Percentiles rank a stretch among this genome's conserved stretches.
Conservation (phyloP, 306 rosid species). For the Arachis hypogaea region DNA sequence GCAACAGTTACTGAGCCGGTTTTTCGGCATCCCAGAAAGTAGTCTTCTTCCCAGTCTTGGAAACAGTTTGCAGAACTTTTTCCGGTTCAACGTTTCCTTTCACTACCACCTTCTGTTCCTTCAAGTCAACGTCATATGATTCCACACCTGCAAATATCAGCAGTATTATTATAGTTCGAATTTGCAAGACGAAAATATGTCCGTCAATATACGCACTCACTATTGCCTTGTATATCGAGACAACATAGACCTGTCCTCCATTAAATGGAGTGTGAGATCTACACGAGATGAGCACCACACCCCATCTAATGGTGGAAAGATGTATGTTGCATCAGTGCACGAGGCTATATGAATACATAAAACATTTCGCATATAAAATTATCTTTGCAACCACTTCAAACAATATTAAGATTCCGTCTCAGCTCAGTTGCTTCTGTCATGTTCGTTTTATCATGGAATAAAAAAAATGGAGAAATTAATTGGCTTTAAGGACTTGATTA, state of each 20-base stretch:
- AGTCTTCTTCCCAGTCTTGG: conserved; percentile 96
- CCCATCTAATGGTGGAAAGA: no score
- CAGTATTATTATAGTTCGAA: conserved; percentile 6
- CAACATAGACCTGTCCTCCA: no score
- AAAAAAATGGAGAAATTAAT: background rate
- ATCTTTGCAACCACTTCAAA: background rate
- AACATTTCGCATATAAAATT: background rate
- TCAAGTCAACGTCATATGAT: conserved; percentile 79
- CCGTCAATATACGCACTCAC: no score
- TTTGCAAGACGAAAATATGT: background rate
- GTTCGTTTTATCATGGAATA: conserved; percentile 15
- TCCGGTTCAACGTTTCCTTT: conserved; percentile 75
- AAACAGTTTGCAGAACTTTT: conserved; percentile 77
- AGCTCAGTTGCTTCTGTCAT: background rate
- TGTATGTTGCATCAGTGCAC: no score
- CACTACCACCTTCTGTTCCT: conserved; percentile 94
- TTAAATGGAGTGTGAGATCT: no score
- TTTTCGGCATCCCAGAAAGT: conserved; percentile 75
- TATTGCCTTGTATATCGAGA: no score
- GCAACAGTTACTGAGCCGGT: conserved; percentile 52
- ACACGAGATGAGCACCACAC: no score
- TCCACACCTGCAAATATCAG: conserved; percentile 72
- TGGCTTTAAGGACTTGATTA: background rate
- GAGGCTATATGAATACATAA: no score
- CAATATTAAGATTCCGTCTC: background rate